A percentile compares a stretch with the other conserved stretches of the same genome.
Evolutionary conservation across 495 filamentous ascomycete species (phyloP).

Genomic region (Pyrenula aspistea): DNA sequence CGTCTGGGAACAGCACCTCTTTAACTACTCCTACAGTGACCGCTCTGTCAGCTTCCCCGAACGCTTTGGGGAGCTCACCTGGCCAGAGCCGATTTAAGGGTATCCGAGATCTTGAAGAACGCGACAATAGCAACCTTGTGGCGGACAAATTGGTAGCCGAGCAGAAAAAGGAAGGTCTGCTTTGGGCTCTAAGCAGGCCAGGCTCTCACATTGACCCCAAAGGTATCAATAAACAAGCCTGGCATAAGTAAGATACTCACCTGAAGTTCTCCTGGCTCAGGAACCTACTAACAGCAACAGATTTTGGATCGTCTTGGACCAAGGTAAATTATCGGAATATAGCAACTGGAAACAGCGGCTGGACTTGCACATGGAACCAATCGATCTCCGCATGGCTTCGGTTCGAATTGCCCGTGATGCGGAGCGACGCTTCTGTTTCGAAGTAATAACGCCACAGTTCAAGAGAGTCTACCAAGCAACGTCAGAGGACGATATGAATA

Average conservation of each 20-base stretch:
- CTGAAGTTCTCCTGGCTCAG: slow-evolving; percentile 1
- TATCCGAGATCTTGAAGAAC: slow-evolving; percentile 82
- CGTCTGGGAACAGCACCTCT: slow-evolving; percentile 25
- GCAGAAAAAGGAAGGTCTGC: slow-evolving; percentile 76
- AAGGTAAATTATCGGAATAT: slow-evolving; percentile 93
- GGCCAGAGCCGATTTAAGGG: slow-evolving; percentile 65
- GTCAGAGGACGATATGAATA: slow-evolving; percentile 94
- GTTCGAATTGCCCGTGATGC: slow-evolving; percentile 90
- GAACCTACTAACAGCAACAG: slow-evolving; percentile 29
- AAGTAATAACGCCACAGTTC: slow-evolving; percentile 93
- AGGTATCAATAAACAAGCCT: slow-evolving; percentile 89
- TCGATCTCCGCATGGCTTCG: slow-evolving; percentile 92
- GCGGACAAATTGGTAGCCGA: slow-evolving; percentile 33
- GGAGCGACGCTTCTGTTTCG: slow-evolving; percentile 93
- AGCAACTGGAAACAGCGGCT: slow-evolving; percentile 98
- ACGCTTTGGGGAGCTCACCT: slow-evolving; percentile 31
- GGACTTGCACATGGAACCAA: slow-evolving; percentile 95
- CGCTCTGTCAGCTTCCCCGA: slow-evolving; percentile 18
- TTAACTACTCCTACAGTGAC: slow-evolving; percentile 25
- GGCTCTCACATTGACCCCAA: slow-evolving; percentile 93
- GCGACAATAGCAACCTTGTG: slow-evolving; percentile 34
- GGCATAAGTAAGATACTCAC: slow-evolving; percentile 78
- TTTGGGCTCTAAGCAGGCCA: slow-evolving; percentile 89
- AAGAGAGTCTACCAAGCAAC: slow-evolving; percentile 97
- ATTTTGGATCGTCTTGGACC: slow-evolving; percentile 97